Evolutionary conservation across 257 asterid species (phyloP).

Genomic region (Primulina huaijiensis): DNA sequence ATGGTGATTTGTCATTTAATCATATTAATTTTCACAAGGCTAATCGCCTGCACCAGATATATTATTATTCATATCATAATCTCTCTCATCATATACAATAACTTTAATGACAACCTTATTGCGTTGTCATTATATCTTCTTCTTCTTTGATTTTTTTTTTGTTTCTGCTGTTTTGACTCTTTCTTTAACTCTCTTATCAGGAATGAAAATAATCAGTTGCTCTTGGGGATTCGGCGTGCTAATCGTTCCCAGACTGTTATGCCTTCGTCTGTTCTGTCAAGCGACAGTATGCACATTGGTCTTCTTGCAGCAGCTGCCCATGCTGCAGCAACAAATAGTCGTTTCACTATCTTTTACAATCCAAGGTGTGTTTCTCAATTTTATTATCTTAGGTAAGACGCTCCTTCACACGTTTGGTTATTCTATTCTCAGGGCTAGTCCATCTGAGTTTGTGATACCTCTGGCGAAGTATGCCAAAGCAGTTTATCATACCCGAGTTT

Average conservation of each 20-base stretch:
- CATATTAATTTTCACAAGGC: neutral
- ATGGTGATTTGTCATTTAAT: neutral
- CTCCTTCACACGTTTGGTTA: constrained; percentile 15
- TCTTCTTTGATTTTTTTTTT: neutral
- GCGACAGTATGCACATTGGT: constrained; percentile 97
- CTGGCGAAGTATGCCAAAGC: constrained; percentile 86
- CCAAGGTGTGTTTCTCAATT: constrained; percentile 54
- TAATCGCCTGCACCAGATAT: neutral
- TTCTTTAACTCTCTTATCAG: constrained; percentile 33
- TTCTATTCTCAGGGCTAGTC: constrained; percentile 69
- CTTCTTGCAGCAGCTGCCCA: constrained; percentile 98
- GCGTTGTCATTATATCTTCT: neutral
- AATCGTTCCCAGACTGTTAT: constrained; percentile 81
- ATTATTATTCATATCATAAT: too few relatives aligned
- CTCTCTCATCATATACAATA: neutral
- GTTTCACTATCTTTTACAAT: constrained; percentile 81
- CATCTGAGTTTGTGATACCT: constrained; percentile 87
- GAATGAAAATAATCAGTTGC: constrained; percentile 81
- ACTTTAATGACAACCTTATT: neutral
- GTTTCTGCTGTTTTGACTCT: neutral
- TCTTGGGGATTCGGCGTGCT: constrained; percentile 88
- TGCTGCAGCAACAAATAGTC: constrained; percentile 90
- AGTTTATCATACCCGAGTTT: constrained; percentile 74
- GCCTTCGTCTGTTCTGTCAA: constrained; percentile 91
- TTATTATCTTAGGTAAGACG: constrained; percentile 9